Percentiles rank a stretch among this genome's conserved stretches.
These are phyloP conservation scores for Acanthochlamys bracteata DNA, from an alignment of 106 monocot species.

Conservation along the genomic window DNA sequence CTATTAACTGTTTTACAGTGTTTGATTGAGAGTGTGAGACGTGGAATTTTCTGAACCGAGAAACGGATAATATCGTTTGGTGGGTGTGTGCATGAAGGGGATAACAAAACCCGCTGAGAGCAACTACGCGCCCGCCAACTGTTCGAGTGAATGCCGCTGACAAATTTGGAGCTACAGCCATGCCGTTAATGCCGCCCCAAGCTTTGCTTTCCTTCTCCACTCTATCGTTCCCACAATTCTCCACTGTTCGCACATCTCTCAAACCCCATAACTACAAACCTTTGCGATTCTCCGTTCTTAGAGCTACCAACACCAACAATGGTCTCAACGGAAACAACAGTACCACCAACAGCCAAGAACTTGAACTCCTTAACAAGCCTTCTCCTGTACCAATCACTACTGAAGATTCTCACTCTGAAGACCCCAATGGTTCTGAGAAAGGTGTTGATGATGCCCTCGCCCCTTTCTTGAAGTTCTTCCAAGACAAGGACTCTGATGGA, in stretches of 20 bases:
- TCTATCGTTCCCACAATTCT: no score
- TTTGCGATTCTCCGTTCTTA: background rate
- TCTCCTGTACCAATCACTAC: slow-evolving; percentile 16
- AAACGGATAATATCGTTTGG: no score
- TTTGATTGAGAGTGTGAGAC: no score
- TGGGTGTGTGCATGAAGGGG: no score
- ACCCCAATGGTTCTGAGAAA: background rate
- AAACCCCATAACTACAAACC: background rate
- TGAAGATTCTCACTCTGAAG: no score
- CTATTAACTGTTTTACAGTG: no score
- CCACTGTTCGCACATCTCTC: background rate
- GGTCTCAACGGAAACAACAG: background rate
- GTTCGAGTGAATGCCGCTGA: no score
- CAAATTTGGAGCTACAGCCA: no score
- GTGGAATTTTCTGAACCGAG: no score
- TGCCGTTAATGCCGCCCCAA: background rate
- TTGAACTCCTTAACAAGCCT: slow-evolving; percentile 20
- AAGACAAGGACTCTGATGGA: slow-evolving; percentile 4
- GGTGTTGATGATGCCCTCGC: slow-evolving; percentile 31
- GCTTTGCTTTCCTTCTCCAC: background rate
- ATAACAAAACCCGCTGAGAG: no score
- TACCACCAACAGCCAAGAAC: background rate
- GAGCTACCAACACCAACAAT: background rate
- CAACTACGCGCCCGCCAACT: no score
- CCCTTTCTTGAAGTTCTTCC: slow-evolving; percentile 57